Percentiles rank a stretch among this genome's conserved stretches.
phyloP scores from a whole-genome alignment of 139 green algal genomes.

The Nannochloris sp. region DNA sequence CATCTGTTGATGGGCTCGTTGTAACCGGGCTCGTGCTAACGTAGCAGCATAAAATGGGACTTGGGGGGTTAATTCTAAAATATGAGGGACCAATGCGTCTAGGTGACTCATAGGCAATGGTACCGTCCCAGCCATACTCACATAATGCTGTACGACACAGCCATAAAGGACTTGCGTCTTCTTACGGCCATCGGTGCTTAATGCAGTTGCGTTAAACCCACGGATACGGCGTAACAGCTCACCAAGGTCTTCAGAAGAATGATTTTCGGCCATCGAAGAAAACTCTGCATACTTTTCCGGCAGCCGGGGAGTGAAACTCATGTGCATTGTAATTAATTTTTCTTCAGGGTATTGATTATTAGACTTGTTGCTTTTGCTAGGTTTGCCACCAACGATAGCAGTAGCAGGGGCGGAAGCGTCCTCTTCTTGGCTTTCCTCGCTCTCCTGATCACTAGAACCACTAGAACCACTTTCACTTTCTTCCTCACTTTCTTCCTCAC shows the following conservation, averaged over 20 bases:
- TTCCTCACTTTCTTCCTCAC: constrained; percentile 9
- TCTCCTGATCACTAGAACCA: constrained; percentile 2
- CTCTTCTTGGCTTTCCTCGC: too few relatives aligned
- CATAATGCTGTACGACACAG: constrained; percentile 89
- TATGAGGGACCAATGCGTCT: constrained; percentile 53
- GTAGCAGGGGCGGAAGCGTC: neutral
- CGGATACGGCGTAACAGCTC: constrained; percentile 67
- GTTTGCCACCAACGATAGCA: neutral
- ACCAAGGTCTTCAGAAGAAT: constrained; percentile 44
- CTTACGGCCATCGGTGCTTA: constrained; percentile 62
- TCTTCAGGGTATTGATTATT: neutral
- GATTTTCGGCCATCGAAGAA: constrained; percentile 32
- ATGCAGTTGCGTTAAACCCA: constrained; percentile 52
- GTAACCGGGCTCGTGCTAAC: constrained; percentile 67
- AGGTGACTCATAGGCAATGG: constrained; percentile 51
- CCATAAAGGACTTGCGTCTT: constrained; percentile 84
- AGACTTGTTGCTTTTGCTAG: neutral
- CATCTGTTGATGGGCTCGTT: constrained; percentile 28
- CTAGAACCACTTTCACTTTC: constrained; percentile 21
- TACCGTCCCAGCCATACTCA: constrained; percentile 41
- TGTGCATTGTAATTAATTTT: constrained; percentile 29
- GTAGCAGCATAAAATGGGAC: constrained; percentile 88
- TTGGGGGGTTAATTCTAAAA: constrained; percentile 51
- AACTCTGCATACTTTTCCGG: constrained; percentile 69
- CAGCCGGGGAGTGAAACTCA: constrained; percentile 73